Evolutionary conservation across 768 basidiomycete species (phyloP).

Genomic region (Suillus bovinus): DNA sequence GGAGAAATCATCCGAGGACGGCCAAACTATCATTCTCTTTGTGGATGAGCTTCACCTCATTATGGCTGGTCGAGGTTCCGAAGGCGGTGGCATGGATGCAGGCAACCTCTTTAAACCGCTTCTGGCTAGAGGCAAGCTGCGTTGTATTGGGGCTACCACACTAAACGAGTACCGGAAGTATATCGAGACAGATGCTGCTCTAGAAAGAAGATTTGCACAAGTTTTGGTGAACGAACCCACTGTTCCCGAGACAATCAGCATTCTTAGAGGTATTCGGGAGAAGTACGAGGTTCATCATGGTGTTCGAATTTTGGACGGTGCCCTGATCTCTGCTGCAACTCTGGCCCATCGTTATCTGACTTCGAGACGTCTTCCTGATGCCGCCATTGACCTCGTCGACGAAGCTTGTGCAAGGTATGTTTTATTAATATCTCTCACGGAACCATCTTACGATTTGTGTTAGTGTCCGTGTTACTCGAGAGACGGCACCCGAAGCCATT

Average conservation of each 20-base stretch:
- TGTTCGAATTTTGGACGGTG: constrained; percentile 84
- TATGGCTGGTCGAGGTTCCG: constrained; percentile 83
- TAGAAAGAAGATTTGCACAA: constrained; percentile 92
- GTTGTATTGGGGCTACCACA: constrained; percentile 89
- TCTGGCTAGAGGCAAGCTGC: constrained; percentile 79
- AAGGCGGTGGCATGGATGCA: constrained; percentile 92
- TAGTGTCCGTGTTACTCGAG: constrained; percentile 87
- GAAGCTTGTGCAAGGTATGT: constrained; percentile 85
- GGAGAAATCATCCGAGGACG: constrained; percentile 81
- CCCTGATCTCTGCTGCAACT: constrained; percentile 86
- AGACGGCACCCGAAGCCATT: constrained; percentile 92
- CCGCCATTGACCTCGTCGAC: constrained; percentile 90
- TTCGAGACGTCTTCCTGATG: constrained; percentile 74
- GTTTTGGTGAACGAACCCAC: constrained; percentile 90
- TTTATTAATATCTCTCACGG: not conserved
- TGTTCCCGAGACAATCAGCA: constrained; percentile 89
- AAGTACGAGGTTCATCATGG: constrained; percentile 94
- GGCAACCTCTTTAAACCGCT: constrained; percentile 91
- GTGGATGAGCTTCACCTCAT: constrained; percentile 94
- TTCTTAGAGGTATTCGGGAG: constrained; percentile 91
- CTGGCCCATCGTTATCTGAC: constrained; percentile 94
- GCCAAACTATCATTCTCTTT: constrained; percentile 85
- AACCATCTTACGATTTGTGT: constrained; percentile 13
- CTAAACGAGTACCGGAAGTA: constrained; percentile 90
- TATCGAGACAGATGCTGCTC: constrained; percentile 89